Evolutionary conservation across 768 basidiomycete genomes (phyloP).

Genomic region (Tylopilus rubrobrunneus): DNA sequence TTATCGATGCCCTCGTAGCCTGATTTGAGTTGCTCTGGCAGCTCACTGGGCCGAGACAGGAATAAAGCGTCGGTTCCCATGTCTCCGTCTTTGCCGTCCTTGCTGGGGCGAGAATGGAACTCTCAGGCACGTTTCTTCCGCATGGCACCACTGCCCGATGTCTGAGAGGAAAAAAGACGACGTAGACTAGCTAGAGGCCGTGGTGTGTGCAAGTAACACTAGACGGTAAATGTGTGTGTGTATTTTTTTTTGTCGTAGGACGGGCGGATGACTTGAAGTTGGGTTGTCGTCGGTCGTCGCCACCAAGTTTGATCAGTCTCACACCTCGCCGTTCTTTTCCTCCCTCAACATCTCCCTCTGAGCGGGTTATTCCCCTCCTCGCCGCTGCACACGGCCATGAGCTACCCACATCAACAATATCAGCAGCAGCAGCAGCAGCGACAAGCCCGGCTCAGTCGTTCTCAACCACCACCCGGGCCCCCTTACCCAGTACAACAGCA

Average conservation of each 20-base stretch:
- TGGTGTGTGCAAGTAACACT: not conserved
- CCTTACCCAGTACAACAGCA: constrained; percentile 35
- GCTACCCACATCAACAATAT: constrained; percentile 43
- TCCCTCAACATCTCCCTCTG: not conserved
- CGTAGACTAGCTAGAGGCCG: constrained; percentile 9
- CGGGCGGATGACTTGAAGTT: constrained; percentile 15
- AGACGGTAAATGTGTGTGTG: not conserved
- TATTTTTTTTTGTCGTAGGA: not conserved
- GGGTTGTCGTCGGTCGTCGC: not conserved
- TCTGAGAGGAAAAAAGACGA: not conserved
- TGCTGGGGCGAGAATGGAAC: not conserved
- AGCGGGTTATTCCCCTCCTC: constrained; percentile 1
- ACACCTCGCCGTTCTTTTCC: constrained; percentile 23
- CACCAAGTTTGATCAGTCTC: constrained; percentile 1
- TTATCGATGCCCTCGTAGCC: not conserved
- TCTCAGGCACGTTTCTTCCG: constrained; percentile 8
- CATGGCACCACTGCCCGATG: not conserved
- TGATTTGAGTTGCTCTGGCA: constrained; percentile 6
- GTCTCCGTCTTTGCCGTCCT: not conserved
- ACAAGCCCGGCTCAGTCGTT: constrained; percentile 25
- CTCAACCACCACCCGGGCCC: constrained; percentile 28
- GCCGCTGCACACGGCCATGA: constrained; percentile 16
- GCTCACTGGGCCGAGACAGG: not conserved
- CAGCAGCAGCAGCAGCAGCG: constrained; percentile 41
- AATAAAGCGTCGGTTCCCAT: constrained; percentile 3